Base-by-base conservation (phyloP, 2,329 filamentous ascomycete genomes). In the Colletotrichum sp. region DNA sequence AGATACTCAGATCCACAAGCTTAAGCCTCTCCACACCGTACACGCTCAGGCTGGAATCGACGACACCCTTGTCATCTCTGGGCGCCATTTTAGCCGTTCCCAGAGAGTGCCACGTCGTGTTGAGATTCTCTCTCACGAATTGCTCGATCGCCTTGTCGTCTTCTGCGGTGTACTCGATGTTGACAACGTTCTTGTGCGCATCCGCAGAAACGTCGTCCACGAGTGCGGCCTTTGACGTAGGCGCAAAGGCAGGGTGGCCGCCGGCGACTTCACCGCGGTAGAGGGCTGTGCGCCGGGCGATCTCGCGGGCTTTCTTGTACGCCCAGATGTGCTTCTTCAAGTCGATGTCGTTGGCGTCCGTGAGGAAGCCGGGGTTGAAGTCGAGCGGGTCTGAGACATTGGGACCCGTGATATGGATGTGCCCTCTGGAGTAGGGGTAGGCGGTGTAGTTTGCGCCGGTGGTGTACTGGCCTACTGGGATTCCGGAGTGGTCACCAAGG, bases 261-360 rank as follows among this genome's bases (percentile, higher is more conserved):
- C 80, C 76, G 5, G 83, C 80, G 4, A 87, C 48, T 78, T 90
- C 86, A 78, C 90, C 85, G 74, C 86, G 81, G 81, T 90, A 93
- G 78, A 89, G 86, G 2, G 85, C 81, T 78, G 91, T 90, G 7
- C 91, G 89, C 4, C 92, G 88, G 62, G 88, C 85, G 70, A 94
- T 89, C 80, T 93, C 91, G 2, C 92, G 90, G n/a, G 87, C 86
- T 78, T 89, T 90, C 82, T 94, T 94, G 84, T 94, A 94, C 1
- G 86, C 88, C 91, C 92, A 93, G 5, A 92, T 78, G 24, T 91
- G 89, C 78, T 89, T 91, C 81, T 90, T 90, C 48, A 93, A 63
- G 79, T 93, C 92, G n/a, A 91, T 81, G 6, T 86, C 86, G 38
- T 86, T 69, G 32, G 83, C 78, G 76, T 90, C 85, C 21, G 81